Evolutionary conservation across 2,329 filamentous ascomycete species (phyloP).

Genomic region (Phyllosticta citriasiana): DNA sequence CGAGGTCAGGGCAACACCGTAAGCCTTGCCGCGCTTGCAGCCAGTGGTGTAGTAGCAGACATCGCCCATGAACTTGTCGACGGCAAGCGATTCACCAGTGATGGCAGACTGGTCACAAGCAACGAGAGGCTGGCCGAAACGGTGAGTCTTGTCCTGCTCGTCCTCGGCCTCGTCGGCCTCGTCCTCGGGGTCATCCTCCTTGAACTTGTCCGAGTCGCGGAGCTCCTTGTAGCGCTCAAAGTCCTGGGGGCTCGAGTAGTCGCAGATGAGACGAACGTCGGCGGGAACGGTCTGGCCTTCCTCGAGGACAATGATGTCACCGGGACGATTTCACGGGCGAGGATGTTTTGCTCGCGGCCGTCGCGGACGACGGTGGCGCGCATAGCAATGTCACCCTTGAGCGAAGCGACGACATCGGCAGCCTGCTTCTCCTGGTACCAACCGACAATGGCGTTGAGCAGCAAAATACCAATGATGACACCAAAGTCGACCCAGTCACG

Average conservation of each 20-base stretch:
- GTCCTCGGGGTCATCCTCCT: constrained; percentile 49
- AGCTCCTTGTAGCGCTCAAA: constrained; percentile 59
- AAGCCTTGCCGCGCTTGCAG: constrained; percentile 72
- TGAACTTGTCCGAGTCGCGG: constrained; percentile 41
- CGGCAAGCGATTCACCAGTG: constrained; percentile 69
- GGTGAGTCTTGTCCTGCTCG: constrained; percentile 42
- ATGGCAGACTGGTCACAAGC: constrained; percentile 72
- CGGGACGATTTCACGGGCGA: constrained; percentile 64
- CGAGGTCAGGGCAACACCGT: constrained; percentile 56
- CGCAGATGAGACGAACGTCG: constrained; percentile 62
- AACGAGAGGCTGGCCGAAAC: constrained; percentile 56
- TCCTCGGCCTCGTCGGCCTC: constrained; percentile 42
- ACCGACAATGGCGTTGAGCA: constrained; percentile 66
- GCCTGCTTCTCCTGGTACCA: constrained; percentile 78
- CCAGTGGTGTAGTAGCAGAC: constrained; percentile 69
- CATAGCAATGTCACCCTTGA: constrained; percentile 74
- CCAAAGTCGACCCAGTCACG: constrained; percentile 68
- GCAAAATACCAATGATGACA: constrained; percentile 66
- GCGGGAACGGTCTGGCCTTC: constrained; percentile 62
- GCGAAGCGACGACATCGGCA: constrained; percentile 61
- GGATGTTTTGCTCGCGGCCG: constrained; percentile 57
- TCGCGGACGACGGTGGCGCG: constrained; percentile 58
- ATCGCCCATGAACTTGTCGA: constrained; percentile 71
- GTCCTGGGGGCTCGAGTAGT: constrained; percentile 57
- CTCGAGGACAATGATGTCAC: constrained; percentile 65